These are phyloP conservation scores for Wallacemonas sp. DNA, from an alignment of 208 protist species.

Conservation along the genomic window DNA sequence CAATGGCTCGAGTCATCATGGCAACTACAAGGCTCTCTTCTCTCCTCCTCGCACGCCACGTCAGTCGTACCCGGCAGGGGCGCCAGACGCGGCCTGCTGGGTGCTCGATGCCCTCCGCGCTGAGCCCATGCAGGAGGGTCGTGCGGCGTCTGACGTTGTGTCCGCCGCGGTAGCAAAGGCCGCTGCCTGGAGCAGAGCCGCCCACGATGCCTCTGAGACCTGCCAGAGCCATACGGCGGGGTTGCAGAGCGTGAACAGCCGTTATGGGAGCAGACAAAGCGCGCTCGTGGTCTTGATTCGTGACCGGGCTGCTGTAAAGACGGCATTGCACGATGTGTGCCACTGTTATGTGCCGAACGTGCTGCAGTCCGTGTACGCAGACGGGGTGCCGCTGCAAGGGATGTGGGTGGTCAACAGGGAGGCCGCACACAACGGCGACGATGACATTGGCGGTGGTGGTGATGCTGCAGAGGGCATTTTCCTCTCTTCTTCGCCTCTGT, in stretches of 20 bases:
- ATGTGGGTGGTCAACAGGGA: constrained; percentile 10
- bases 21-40: constrained; percentile 33
- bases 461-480: no score
- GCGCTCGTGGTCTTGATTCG: constrained; percentile 15
- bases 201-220: neutral
- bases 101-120: neutral
- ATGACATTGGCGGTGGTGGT: no score
- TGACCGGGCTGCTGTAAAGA: constrained; percentile 9
- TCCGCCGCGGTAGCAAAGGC: neutral
- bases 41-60: neutral
- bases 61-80: no score
- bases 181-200: neutral
- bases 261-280: constrained; percentile 11
- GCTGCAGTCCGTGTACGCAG: constrained; percentile 37
- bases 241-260: constrained; percentile 12
- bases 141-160: neutral
- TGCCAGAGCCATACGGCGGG: neutral
- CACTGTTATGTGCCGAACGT: constrained; percentile 51
- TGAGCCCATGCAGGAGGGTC: no score
- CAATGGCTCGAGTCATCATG: constrained; percentile 44
- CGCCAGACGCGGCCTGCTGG: no score
- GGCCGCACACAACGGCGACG: no score
- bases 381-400: constrained; percentile 32
- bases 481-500: no score
- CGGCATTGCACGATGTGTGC: constrained; percentile 41